phyloP scores from a whole-genome alignment of 164 flowering plant genomes.

The Vitis vinifera region ASM3070453v1 NC_081806.1:237501-238000 shows the following conservation, averaged over 20 bases:
- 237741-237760: conserved; percentile 20
- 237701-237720: conserved; percentile 16
- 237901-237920: conserved; percentile 37
- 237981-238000: conserved; percentile 64
- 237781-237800: conserved; percentile 43
- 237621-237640: conserved; percentile 23
- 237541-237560: conserved; percentile 14
- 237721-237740: conserved; percentile 13
- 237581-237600: conserved; percentile 21
- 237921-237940: conserved; percentile 40
- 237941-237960: conserved; percentile 59
- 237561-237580: conserved; percentile 21
- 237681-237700: conserved; percentile 25
- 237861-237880: conserved; percentile 39
- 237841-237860: conserved; percentile 19
- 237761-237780: conserved; percentile 38
- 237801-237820: conserved; percentile 32
- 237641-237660: conserved; percentile 1
- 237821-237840: conserved; percentile 31
- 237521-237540: too few species aligned
- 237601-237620: conserved; percentile 24
- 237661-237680: conserved; percentile 39
- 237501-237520: too few species aligned
- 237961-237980: conserved; percentile 61
- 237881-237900: conserved; percentile 36